phyloP scores from a whole-genome alignment of 495 filamentous ascomycete species.

The Hyphodiscus hymeniophilus region DNA sequence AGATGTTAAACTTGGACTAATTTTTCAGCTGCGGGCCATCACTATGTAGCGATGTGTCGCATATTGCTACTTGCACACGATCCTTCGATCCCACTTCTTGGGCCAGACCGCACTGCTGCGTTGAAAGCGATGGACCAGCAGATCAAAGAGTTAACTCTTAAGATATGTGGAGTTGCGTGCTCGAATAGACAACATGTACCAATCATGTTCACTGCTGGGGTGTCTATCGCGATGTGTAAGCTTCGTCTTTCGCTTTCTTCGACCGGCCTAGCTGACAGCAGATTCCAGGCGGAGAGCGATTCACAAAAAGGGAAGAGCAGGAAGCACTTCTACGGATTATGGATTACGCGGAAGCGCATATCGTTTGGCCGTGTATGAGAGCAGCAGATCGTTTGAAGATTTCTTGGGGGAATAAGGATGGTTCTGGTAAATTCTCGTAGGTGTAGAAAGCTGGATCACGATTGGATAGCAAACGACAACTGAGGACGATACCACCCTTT shows the following conservation, averaged over 20 bases:
- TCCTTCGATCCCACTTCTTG: conserved; percentile 31
- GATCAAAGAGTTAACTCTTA: background rate
- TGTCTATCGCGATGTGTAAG: conserved; percentile 44
- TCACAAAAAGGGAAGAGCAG: conserved; percentile 32
- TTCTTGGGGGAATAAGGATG: conserved; percentile 30
- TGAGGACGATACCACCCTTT: too few relatives aligned
- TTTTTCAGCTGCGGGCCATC: too few relatives aligned
- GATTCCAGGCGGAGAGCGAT: conserved; percentile 37
- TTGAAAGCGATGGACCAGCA: conserved; percentile 27
- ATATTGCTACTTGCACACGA: conserved; percentile 38
- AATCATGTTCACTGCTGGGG: conserved; percentile 45
- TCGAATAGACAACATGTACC: conserved; percentile 44
- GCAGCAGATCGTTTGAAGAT: conserved; percentile 32
- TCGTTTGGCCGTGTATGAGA: conserved; percentile 36
- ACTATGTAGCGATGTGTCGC: background rate
- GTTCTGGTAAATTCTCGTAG: too few relatives aligned
- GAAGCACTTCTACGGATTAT: conserved; percentile 35
- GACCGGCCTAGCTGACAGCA: background rate
- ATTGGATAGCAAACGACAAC: too few relatives aligned
- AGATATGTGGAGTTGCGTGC: conserved; percentile 42
- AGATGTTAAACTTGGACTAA: background rate
- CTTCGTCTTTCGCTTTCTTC: background rate
- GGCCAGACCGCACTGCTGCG: conserved; percentile 24
- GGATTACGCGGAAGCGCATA: conserved; percentile 32
- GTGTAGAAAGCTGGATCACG: too few relatives aligned